Evolutionary conservation across 257 asterid species (phyloP).

Genomic region (Nicotiana benthamiana): DNA sequence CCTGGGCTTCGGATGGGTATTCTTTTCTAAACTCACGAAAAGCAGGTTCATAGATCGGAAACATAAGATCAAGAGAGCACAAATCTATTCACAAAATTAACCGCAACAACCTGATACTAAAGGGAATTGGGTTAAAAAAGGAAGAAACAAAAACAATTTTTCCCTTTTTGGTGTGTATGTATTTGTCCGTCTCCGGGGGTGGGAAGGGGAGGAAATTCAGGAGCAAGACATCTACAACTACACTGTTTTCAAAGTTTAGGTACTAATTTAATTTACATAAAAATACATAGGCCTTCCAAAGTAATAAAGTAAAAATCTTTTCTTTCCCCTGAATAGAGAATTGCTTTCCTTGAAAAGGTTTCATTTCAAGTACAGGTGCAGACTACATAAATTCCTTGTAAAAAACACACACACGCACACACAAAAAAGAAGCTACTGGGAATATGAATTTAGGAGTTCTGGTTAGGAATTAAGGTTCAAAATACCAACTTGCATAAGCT

Average conservation of each 20-base stretch:
- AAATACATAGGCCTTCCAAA: background rate
- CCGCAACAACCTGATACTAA: background rate
- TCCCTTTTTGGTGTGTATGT: background rate
- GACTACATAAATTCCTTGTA: background rate
- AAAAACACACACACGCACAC: background rate
- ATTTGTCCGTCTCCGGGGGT: background rate
- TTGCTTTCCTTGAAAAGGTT: background rate
- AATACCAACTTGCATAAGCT: background rate
- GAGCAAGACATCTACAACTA: background rate
- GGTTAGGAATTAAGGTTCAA: background rate
- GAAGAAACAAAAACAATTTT: background rate
- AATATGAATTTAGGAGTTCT: background rate
- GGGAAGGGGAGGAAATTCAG: background rate
- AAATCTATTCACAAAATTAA: background rate
- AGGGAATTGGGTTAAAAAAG: background rate
- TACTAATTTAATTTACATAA: background rate
- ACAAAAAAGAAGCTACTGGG: background rate
- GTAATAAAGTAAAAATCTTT: background rate
- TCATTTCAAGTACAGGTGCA: background rate
- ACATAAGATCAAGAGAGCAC: constrained; percentile 4
- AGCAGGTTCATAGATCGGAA: background rate
- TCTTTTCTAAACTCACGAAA: background rate
- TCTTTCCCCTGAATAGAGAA: background rate
- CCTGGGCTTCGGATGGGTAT: background rate
- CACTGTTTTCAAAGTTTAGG: background rate